phyloP scores from a whole-genome alignment of 2,329 filamentous ascomycete genomes.

The Nemania sp. region DNA sequence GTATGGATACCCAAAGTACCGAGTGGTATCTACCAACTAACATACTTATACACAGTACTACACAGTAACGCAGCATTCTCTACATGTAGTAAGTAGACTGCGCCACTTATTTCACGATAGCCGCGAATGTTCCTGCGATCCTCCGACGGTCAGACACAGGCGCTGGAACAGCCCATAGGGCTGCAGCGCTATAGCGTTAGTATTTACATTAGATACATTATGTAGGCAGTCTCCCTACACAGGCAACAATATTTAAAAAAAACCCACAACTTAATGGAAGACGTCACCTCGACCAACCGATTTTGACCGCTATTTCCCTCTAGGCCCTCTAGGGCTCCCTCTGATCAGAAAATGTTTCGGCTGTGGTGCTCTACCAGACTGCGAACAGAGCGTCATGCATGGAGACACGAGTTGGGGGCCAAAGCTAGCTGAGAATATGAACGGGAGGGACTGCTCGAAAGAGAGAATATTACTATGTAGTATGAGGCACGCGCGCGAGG shows the following conservation, averaged over 20 bases:
- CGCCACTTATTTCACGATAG: conserved; percentile 21
- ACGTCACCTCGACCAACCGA: not conserved
- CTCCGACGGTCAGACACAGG: conserved; percentile 13
- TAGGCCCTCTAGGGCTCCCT: not conserved
- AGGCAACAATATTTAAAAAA: no score
- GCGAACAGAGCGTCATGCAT: conserved; percentile 12
- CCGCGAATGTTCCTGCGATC: conserved; percentile 17
- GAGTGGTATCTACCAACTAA: not conserved
- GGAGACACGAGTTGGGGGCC: conserved; percentile 22
- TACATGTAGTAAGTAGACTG: conserved; percentile 5
- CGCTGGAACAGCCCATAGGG: conserved; percentile 30
- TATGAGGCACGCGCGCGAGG: conserved; percentile 3
- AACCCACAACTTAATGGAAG: not conserved
- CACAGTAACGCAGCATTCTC: not conserved
- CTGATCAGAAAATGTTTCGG: not conserved
- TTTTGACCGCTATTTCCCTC: conserved; percentile 25
- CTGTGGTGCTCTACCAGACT: not conserved
- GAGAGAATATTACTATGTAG: not conserved
- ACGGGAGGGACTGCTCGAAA: not conserved
- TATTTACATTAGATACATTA: not conserved
- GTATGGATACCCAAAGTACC: not conserved
- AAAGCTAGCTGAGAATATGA: conserved; percentile 8
- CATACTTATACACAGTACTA: not conserved
- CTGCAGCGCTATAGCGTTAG: conserved; percentile 26
- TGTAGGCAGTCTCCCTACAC: no score